These are phyloP conservation scores for Centella asiatica DNA, from an alignment of 129 eudicot genomes.

Conservation along the genomic window DNA sequence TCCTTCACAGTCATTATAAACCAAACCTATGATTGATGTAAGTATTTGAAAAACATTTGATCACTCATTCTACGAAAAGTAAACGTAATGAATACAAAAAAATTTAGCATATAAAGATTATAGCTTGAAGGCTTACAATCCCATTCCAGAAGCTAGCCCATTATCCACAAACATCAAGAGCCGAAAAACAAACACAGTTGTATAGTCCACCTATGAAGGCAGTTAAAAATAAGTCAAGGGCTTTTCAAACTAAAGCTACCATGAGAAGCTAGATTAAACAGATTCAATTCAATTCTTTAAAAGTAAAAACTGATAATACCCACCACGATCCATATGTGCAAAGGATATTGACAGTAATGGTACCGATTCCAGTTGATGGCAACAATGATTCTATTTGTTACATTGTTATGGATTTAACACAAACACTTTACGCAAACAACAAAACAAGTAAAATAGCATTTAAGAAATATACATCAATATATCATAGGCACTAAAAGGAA, in stretches of 20 bases:
- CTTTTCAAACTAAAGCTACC: background rate
- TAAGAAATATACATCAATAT: background rate
- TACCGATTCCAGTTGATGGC: conserved; percentile 80
- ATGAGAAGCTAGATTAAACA: background rate
- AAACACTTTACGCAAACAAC: background rate
- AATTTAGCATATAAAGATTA: background rate
- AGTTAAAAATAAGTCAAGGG: background rate
- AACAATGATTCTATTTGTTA: conserved; percentile 52
- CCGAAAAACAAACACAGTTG: conserved; percentile 68
- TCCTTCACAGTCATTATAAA: too few species aligned
- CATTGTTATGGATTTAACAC: conserved; percentile 36
- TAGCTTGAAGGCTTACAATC: conserved; percentile 55
- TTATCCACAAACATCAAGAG: conserved; percentile 92
- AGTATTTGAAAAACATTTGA: too few species aligned
- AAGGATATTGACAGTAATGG: conserved; percentile 58
- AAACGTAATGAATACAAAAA: too few species aligned
- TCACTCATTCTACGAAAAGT: too few species aligned
- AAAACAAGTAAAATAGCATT: background rate
- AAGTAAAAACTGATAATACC: conserved; percentile 7
- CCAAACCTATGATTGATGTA: too few species aligned
- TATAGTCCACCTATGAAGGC: conserved; percentile 64
- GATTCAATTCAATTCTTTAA: background rate
- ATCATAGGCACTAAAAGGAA: background rate
- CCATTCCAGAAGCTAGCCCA: conserved; percentile 72
- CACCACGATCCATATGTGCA: conserved; percentile 94